Evolutionary conservation across 2,329 filamentous ascomycete species (phyloP).

Genomic region (Stagonosporopsis rhizophila): DNA sequence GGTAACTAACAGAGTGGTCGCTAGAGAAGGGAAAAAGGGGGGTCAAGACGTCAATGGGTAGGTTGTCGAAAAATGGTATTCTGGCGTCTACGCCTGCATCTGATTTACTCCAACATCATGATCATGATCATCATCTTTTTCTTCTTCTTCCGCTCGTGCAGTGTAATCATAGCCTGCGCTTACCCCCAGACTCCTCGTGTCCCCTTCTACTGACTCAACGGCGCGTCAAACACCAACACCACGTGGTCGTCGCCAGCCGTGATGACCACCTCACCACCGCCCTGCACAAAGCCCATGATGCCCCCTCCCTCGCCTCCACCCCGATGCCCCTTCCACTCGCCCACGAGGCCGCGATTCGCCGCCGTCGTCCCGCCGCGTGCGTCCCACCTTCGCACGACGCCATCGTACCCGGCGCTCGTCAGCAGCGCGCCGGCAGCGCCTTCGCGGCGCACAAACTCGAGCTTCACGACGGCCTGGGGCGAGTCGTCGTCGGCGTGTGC

Average conservation of each 20-base stretch:
- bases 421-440: constrained; percentile 67
- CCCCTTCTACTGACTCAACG: constrained; percentile 15
- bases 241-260: constrained; percentile 85
- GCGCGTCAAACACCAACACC: constrained; percentile 37
- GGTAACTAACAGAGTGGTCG: too few relatives aligned
- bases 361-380: constrained; percentile 70
- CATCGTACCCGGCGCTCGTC: constrained; percentile 91
- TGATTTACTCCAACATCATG: too few relatives aligned
- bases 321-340: constrained; percentile 90
- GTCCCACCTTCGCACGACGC: constrained; percentile 90
- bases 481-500: constrained; percentile 77
- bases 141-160: too few relatives aligned
- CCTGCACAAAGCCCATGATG: constrained; percentile 88
- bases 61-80: too few relatives aligned
- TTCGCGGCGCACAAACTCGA: constrained; percentile 76
- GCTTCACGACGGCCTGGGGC: constrained; percentile 88
- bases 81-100: too few relatives aligned
- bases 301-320: constrained; percentile 86
- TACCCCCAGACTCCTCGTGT: too few relatives aligned
- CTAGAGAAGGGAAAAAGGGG: too few relatives aligned
- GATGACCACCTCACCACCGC: constrained; percentile 74
- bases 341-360: constrained; percentile 73
- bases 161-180: too few relatives aligned
- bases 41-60: too few relatives aligned
- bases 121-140: too few relatives aligned